Percentiles rank a stretch among this genome's conserved stretches.
Conservation (phyloP, 2,329 filamentous ascomycete species). For the Claviceps pazoutovae region DNA sequence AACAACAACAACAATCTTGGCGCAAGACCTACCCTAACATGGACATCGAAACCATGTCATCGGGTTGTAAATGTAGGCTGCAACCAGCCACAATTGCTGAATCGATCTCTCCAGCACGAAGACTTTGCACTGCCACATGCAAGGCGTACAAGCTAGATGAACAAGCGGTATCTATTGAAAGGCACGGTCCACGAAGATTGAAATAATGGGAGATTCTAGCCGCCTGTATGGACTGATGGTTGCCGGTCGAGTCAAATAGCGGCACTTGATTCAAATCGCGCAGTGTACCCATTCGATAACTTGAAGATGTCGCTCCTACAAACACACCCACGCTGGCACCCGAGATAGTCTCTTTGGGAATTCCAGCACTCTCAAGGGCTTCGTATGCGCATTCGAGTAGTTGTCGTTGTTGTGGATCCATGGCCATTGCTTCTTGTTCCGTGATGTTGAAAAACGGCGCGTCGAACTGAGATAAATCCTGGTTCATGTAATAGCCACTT, state of each 20-base stretch:
- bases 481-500: slow-evolving; percentile 27
- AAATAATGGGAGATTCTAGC: slow-evolving; percentile 43
- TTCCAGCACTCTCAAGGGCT: slow-evolving; percentile 37
- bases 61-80: slow-evolving; percentile 33
- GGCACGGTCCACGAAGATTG: slow-evolving; percentile 37
- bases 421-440: slow-evolving; percentile 32
- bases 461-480: slow-evolving; percentile 35
- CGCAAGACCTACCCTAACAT: slow-evolving; percentile 13
- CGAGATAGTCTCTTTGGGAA: slow-evolving; percentile 30
- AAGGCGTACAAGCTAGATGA: slow-evolving; percentile 36
- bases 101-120: slow-evolving; percentile 31
- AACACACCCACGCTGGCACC: slow-evolving; percentile 37
- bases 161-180: slow-evolving; percentile 39
- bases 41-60: slow-evolving; percentile 20
- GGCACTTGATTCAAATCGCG: slow-evolving; percentile 32
- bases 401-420: slow-evolving; percentile 41
- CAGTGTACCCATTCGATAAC: slow-evolving; percentile 28
- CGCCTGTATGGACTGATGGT: slow-evolving; percentile 36
- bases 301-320: slow-evolving; percentile 19
- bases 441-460: slow-evolving; percentile 38
- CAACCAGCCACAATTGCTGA: slow-evolving; percentile 33
- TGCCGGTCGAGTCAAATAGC: slow-evolving; percentile 37
- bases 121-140: slow-evolving; percentile 35
- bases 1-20: neutral
- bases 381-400: slow-evolving; percentile 39